Percentiles rank a stretch among this genome's conserved stretches.
Conservation (phyloP, 139 green algal species). For the Closterium sp. region DNA sequence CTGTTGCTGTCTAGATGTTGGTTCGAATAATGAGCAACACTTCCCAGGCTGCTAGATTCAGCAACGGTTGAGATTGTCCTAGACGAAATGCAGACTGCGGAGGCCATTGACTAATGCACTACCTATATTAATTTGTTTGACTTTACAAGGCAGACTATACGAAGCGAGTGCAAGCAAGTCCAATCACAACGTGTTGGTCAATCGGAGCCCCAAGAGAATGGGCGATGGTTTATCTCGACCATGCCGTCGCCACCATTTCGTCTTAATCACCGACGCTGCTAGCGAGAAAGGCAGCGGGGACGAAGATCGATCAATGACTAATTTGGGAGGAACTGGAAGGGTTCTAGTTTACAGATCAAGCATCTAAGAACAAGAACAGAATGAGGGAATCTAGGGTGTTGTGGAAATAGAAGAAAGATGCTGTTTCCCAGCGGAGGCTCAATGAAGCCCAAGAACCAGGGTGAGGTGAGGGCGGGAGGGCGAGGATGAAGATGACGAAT, state of each 20-base stretch:
- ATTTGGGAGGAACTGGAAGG: neutral
- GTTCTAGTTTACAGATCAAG: neutral
- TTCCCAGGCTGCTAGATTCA: neutral
- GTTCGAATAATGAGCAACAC: neutral
- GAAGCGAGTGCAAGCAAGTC: neutral
- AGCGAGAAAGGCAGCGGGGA: neutral
- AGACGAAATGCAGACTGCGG: neutral
- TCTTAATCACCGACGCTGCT: neutral
- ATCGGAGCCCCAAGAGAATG: neutral
- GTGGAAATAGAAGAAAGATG: neutral
- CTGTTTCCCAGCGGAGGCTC: neutral
- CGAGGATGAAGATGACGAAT: neutral
- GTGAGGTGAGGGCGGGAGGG: neutral
- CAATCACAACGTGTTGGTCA: neutral
- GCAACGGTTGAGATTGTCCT: neutral
- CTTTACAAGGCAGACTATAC: neutral
- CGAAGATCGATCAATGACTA: neutral
- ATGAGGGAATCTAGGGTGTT: neutral
- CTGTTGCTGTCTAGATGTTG: neutral
- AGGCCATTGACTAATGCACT: neutral
- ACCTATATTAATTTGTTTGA: neutral
- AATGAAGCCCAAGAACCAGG: neutral
- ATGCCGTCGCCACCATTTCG: neutral
- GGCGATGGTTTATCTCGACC: neutral
- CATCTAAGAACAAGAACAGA: neutral